A percentile compares a stretch with the other conserved stretches of the same genome.
These are phyloP conservation scores for Suillus occidentalis DNA, from an alignment of 768 basidiomycete genomes.

Conservation along the genomic window DNA sequence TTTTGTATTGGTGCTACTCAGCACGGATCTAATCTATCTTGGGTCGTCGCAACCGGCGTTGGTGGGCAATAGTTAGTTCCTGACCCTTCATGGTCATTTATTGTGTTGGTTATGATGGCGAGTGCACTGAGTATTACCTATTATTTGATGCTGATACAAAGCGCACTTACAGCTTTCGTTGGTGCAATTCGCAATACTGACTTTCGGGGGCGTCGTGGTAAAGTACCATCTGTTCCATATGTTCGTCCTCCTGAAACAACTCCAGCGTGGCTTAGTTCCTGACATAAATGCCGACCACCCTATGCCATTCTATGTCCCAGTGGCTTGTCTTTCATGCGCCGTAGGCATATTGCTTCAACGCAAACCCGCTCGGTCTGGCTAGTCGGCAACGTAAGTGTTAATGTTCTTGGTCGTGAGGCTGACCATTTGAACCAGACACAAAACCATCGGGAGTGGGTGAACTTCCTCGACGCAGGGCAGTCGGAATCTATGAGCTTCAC, in stretches of 20 bases:
- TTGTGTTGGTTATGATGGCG: slow-evolving; percentile 20
- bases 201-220: slow-evolving; percentile 7
- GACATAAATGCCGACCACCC: slow-evolving; percentile 1
- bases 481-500: no score
- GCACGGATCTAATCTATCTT: slow-evolving; percentile 10
- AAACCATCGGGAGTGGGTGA: no score
- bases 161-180: slow-evolving; percentile 19
- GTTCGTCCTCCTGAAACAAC: neutral
- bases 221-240: neutral
- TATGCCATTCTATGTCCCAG: slow-evolving; percentile 14
- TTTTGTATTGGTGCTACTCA: slow-evolving; percentile 13
- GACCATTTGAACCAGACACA: no score
- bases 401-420: no score
- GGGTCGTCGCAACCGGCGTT: slow-evolving; percentile 4
- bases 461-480: no score
- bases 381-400: slow-evolving; percentile 5
- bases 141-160: neutral
- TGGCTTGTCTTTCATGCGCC: neutral
- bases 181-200: slow-evolving; percentile 21
- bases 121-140: neutral
- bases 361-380: slow-evolving; percentile 21
- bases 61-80: slow-evolving; percentile 4
- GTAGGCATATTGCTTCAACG: neutral
- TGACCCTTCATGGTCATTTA: slow-evolving; percentile 13
- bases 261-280: slow-evolving; percentile 13